These are phyloP conservation scores for Phylloporus sp. DNA, from an alignment of 1,284 basidiomycete species.

Conservation along the genomic window DNA sequence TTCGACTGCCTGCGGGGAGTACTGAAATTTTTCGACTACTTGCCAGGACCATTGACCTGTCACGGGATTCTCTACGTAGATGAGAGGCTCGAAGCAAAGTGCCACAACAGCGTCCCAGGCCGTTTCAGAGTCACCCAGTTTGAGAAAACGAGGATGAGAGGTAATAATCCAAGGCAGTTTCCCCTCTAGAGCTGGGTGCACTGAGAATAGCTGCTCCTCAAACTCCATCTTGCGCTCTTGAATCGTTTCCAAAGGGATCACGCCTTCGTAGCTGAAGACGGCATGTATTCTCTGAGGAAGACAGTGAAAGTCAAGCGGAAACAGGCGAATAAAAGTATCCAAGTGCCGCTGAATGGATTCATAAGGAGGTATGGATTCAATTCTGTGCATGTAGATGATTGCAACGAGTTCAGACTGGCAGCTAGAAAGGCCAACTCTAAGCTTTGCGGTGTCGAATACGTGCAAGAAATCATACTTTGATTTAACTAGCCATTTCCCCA, in stretches of 20 bases:
- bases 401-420: conserved; percentile 18
- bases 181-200: background rate
- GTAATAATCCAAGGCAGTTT: too few relatives aligned
- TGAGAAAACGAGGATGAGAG: too few relatives aligned
- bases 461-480: conserved; percentile 10
- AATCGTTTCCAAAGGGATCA: accelerated
- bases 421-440: conserved; percentile 4
- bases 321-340: conserved; percentile 7
- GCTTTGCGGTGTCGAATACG: background rate
- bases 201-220: background rate
- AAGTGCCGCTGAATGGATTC: conserved; percentile 16
- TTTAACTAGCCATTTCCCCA: conserved; percentile 11
- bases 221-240: background rate
- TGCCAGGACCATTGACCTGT: too few relatives aligned
- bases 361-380: background rate
- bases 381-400: conserved; percentile 22
- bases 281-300: conserved; percentile 8
- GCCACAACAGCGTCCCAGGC: too few relatives aligned
- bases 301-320: conserved; percentile 5
- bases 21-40: too few relatives aligned
- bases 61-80: too few relatives aligned
- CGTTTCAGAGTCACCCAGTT: too few relatives aligned
- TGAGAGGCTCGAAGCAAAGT: too few relatives aligned
- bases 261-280: conserved; percentile 14
- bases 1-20: too few relatives aligned